phyloP scores from a whole-genome alignment of 108 stramenopile genomes.

The Discostella pseudostelligera region DNA sequence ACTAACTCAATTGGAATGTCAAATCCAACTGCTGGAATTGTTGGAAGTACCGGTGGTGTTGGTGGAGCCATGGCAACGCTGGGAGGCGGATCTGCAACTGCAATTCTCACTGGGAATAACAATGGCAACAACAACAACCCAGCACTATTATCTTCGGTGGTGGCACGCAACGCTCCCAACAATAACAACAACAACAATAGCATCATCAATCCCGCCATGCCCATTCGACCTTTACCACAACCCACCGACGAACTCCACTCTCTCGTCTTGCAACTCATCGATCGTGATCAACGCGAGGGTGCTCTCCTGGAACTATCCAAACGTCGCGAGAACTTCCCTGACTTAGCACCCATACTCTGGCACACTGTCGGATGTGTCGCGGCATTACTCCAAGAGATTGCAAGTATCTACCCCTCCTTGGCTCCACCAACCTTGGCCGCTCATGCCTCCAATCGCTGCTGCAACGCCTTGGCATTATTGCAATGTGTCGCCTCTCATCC shows the following conservation, averaged over 20 bases:
- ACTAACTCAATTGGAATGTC: not conserved
- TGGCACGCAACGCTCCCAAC: not conserved
- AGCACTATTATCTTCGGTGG: not conserved
- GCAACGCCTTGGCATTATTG: conserved; percentile 97
- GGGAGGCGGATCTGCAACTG: no score
- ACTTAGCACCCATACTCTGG: conserved; percentile 93
- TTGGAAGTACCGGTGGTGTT: no score
- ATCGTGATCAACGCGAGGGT: conserved; percentile 87
- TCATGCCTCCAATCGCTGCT: conserved; percentile 94
- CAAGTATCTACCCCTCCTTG: conserved; percentile 95
- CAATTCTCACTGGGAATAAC: no score
- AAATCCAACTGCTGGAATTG: not conserved
- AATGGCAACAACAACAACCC: not conserved
- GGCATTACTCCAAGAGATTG: conserved; percentile 96
- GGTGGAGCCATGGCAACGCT: no score
- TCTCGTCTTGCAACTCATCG: conserved; percentile 71
- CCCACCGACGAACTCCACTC: conserved; percentile 77
- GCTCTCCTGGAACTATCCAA: conserved; percentile 97
- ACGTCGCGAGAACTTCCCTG: conserved; percentile 93
- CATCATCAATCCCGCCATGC: not conserved
- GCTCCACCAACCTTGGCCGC: conserved; percentile 97
- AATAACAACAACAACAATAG: conserved; percentile 1
- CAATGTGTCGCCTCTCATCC: conserved; percentile 99
- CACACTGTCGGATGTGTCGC: conserved; percentile 79
- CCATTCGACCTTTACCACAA: not conserved